Evolutionary conservation across 495 filamentous ascomycete species (phyloP), one percentile per base, ranked within the genome.

Genomic region (Penicillium coprophilum): DNA sequence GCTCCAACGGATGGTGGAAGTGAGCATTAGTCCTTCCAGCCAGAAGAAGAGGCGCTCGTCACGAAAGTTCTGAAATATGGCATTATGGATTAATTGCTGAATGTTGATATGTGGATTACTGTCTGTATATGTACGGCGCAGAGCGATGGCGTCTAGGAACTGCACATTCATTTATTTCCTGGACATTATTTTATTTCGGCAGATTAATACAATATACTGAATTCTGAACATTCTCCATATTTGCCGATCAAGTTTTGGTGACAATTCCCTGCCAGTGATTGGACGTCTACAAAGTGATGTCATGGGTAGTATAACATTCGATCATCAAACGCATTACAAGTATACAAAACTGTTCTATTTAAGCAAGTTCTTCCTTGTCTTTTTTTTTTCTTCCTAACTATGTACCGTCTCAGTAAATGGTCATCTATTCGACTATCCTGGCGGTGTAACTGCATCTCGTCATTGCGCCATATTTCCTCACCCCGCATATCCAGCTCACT

Each of bases 1-100:
- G 28, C 45, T 61, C 12, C 64, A 58, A 50, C 60, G 48, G 9
- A 34, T 69, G 44, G 40, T 61, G 23, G 66, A 64, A 40, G 61
- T 62, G 24, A 66, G 62, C 19, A 56, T 71, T 24, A 72, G 68
- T 53, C 70, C 71, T 34, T 54, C 57, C 8, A 56, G 41, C 15
- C 43, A 51, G 30, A 63, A 46, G 54, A 62, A 59, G 52, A 67
- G 64, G 60, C 53, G 57, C 12, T 30, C 31, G 24, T 58, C 62
- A 8, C 43, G 57, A n/a, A 64, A 61, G 49, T 54, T 54, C 31
- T 54, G 36, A 46, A n/a, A 24, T 54, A 31, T 11, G n/a, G 44
- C n/a, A 4, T 27, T 27, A 27, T 13, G 24, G 30, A 12, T 40
- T 36, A 11, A 17, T 28, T 27, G 20, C 32, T 21, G 13, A 20